Evolutionary conservation across 2,329 filamentous ascomycete species (phyloP).

Genomic region (Harringtonia aguacate): DNA sequence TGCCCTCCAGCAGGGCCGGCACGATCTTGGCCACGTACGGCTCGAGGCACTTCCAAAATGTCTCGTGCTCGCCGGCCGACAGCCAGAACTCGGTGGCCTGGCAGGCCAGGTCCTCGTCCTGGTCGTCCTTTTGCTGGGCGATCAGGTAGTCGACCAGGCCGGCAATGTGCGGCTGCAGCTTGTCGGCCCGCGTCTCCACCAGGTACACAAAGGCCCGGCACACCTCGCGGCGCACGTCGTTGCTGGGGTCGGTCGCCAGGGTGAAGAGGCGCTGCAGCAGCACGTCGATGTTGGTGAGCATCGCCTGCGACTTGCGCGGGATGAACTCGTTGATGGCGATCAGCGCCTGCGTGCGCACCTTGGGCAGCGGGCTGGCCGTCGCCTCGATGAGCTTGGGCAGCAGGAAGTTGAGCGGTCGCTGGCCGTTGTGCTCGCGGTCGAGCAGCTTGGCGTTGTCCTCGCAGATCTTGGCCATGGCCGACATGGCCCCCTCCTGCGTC

Average conservation of each 20-base stretch:
- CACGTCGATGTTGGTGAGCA: slow-evolving; percentile 69
- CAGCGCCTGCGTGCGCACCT: slow-evolving; percentile 70
- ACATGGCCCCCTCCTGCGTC: slow-evolving; percentile 87
- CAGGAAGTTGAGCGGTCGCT: slow-evolving; percentile 77
- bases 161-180: slow-evolving; percentile 77
- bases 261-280: slow-evolving; percentile 76
- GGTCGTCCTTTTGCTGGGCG: slow-evolving; percentile 71
- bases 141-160: slow-evolving; percentile 91
- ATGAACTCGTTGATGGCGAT: slow-evolving; percentile 88
- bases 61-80: slow-evolving; percentile 77
- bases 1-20: slow-evolving; percentile 81
- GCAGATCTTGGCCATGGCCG: slow-evolving; percentile 87
- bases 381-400: slow-evolving; percentile 87
- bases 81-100: slow-evolving; percentile 98
- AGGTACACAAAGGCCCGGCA: slow-evolving; percentile 89
- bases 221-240: slow-evolving; percentile 83
- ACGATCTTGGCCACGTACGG: slow-evolving; percentile 79
- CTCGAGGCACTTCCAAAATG: slow-evolving; percentile 63
- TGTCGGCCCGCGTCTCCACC: slow-evolving; percentile 82
- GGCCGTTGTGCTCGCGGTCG: slow-evolving; percentile 78
- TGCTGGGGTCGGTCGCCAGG: slow-evolving; percentile 63
- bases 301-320: slow-evolving; percentile 69
- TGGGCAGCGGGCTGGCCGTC: slow-evolving; percentile 63
- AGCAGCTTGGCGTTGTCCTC: slow-evolving; percentile 87
- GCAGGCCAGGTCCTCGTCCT: slow-evolving; percentile 81